phyloP scores from a whole-genome alignment of 352 stramenopile genomes.

The Pythium dissimile region DNA sequence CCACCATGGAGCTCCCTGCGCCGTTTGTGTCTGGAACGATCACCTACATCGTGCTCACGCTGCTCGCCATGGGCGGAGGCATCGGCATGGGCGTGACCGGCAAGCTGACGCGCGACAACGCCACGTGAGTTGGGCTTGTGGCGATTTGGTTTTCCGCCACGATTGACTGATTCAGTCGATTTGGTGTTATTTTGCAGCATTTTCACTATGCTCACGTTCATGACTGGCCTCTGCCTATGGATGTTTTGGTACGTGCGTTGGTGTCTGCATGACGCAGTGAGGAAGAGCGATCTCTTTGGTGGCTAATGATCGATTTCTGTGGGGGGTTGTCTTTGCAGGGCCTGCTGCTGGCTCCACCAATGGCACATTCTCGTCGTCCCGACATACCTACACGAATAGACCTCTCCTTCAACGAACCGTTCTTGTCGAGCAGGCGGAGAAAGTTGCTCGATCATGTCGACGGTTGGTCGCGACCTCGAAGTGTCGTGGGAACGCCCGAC shows the following conservation, averaged over 20 bases:
- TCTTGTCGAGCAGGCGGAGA: too few species aligned
- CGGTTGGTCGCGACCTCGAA: not conserved
- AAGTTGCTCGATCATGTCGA: too few species aligned
- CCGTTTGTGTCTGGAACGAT: slow-evolving; percentile 79
- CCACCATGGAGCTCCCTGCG: slow-evolving; percentile 69
- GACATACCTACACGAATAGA: slow-evolving; percentile 76
- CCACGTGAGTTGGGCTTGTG: slow-evolving; percentile 55
- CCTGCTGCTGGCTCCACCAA: slow-evolving; percentile 89
- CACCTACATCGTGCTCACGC: slow-evolving; percentile 85
- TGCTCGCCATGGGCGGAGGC: slow-evolving; percentile 72
- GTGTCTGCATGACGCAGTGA: not conserved
- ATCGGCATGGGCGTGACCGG: slow-evolving; percentile 75
- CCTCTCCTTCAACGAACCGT: too few species aligned
- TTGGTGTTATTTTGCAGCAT: slow-evolving; percentile 43
- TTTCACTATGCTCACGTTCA: slow-evolving; percentile 78
- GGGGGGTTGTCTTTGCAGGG: slow-evolving; percentile 38
- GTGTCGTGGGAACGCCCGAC: not conserved
- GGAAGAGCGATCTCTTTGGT: too few species aligned
- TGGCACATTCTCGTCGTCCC: slow-evolving; percentile 87
- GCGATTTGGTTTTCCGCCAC: too few species aligned
- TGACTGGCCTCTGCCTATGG: slow-evolving; percentile 83
- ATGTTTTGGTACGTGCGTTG: slow-evolving; percentile 73
- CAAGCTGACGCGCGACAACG: slow-evolving; percentile 84
- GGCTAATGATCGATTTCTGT: too few species aligned
- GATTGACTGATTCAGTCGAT: too few species aligned